Base-by-base conservation (phyloP, 495 filamentous ascomycete genomes). In the Polyplosphaeria fusca region DNA sequence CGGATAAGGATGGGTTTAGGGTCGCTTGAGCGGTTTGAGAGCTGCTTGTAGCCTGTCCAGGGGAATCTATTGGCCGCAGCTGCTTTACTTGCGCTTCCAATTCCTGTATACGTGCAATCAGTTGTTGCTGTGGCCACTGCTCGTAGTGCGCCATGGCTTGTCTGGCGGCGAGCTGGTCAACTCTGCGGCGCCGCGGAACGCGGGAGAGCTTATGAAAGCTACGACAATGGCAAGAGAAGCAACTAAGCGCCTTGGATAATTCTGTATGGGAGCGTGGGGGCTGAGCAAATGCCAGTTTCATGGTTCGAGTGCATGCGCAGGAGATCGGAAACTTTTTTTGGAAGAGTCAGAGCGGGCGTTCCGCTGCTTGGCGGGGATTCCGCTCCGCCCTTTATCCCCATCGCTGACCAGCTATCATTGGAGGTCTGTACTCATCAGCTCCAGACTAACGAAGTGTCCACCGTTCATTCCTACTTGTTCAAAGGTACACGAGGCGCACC, bases 141-240 rank as follows among this genome's bases (percentile, higher is more conserved):
- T 45, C 52, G 44, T 62, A 62, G 16, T 23, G 40, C 1, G 27
- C 23, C 30, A 43, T 41, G 2, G 50, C 4, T 32, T n/a, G 5
- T 20, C 28, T 5, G 5, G 45, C 27, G 43, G 43, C 39, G 14
- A 12, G 44, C 19, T 27, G 32, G 14, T 56, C 52, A 18, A 40
- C 13, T 22, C 4, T 22, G 1, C n/a, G 20, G 28, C 52, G 59
- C 0, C 52, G 52, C 2, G 52, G 37, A 7, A 62, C 30, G 1
- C 45, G 39, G 13, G 59, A 62, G 20, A 62, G 52, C 4, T 52
- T 62, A 35, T 62, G 59, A 24, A 62, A 62, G 16, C 20, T 24
- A 24, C 52, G 59, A n/a, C n/a, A n/a, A 22, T 24, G 19, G 18
- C 28, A 3, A 30, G 28, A 57, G 40, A 48, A 62, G 7, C 47